A percentile compares a stretch with the other conserved stretches of the same genome.
These are phyloP conservation scores for Exophiala oligosperma DNA, from an alignment of 2,329 filamentous ascomycete genomes.

Conservation along the genomic window DNA sequence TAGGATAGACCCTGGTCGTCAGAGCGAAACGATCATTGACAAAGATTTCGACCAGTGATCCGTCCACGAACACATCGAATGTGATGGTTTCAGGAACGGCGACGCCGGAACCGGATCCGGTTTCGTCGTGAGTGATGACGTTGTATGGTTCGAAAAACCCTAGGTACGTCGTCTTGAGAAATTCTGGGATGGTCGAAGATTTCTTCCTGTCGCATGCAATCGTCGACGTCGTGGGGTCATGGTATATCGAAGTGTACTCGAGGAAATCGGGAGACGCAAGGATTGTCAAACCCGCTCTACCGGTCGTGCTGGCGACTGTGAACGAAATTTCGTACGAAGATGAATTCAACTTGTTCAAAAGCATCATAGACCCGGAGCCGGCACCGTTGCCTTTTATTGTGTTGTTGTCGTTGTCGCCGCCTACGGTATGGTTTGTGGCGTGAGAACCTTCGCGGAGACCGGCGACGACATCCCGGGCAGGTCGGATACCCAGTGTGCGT, in stretches of 20 bases:
- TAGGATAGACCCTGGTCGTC: constrained; percentile 38
- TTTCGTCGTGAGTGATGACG: background rate
- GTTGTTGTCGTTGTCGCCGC: too few relatives aligned
- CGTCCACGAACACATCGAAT: constrained; percentile 37
- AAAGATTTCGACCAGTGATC: constrained; percentile 46
- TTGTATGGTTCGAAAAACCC: constrained; percentile 11
- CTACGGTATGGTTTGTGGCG: background rate
- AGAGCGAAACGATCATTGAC: constrained; percentile 46
- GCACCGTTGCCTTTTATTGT: background rate
- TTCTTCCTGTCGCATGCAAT: constrained; percentile 43
- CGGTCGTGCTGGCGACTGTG: constrained; percentile 3
- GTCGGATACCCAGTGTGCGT: constrained; percentile 44
- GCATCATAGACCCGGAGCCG: background rate
- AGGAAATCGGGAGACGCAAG: constrained; percentile 7
- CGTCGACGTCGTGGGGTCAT: constrained; percentile 39
- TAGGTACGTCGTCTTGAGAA: constrained; percentile 34
- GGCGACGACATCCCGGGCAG: constrained; percentile 22
- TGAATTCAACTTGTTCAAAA: background rate
- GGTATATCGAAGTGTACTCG: constrained; percentile 40
- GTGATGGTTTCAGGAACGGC: background rate
- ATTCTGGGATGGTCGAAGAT: constrained; percentile 32
- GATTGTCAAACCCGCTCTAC: constrained; percentile 9
- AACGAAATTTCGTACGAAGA: constrained; percentile 2
- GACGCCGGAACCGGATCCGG: too few relatives aligned
- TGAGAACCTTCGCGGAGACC: constrained; percentile 8